A percentile compares a stretch with the other conserved stretches of the same genome.
Conservation (phyloP, 2,329 filamentous ascomycete genomes). For the Chrysoporthe cubensis region DNA sequence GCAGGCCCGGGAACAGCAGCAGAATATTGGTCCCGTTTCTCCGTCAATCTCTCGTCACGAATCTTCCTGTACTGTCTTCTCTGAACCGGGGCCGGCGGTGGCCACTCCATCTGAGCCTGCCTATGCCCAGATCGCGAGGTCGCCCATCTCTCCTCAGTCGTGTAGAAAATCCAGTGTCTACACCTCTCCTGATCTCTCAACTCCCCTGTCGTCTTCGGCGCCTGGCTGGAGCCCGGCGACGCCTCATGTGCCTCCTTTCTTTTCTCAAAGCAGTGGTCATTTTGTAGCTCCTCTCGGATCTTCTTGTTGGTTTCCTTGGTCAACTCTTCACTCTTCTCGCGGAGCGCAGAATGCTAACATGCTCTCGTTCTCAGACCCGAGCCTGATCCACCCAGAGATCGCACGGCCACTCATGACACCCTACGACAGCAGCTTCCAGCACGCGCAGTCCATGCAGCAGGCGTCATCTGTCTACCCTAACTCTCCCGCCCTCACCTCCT, state of each 20-base stretch:
- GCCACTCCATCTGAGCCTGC: conserved; percentile 36
- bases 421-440: conserved; percentile 54
- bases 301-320: conserved; percentile 56
- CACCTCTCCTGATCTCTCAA: conserved; percentile 39
- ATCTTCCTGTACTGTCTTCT: conserved; percentile 31
- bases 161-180: conserved; percentile 37
- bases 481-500: conserved; percentile 67
- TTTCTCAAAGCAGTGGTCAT: conserved; percentile 57
- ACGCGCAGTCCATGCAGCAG: conserved; percentile 40
- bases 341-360: conserved; percentile 41
- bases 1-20: conserved; percentile 16
- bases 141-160: conserved; percentile 35
- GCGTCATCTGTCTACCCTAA: conserved; percentile 49
- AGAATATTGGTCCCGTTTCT: conserved; percentile 35
- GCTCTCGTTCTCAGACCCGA: conserved; percentile 51
- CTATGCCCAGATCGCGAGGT: conserved; percentile 30
- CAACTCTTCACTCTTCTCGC: conserved; percentile 19
- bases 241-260: conserved; percentile 48
- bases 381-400: conserved; percentile 60
- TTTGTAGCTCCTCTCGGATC: conserved; percentile 55
- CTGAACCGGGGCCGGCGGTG: conserved; percentile 34
- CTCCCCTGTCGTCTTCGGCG: conserved; percentile 39
- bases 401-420: conserved; percentile 53
- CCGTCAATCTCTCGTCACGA: conserved; percentile 31
- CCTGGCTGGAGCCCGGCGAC: conserved; percentile 38